These are phyloP conservation scores for Emmonsiellopsis sp. DNA, from an alignment of 2,329 filamentous ascomycete genomes.

Conservation along the genomic window DNA sequence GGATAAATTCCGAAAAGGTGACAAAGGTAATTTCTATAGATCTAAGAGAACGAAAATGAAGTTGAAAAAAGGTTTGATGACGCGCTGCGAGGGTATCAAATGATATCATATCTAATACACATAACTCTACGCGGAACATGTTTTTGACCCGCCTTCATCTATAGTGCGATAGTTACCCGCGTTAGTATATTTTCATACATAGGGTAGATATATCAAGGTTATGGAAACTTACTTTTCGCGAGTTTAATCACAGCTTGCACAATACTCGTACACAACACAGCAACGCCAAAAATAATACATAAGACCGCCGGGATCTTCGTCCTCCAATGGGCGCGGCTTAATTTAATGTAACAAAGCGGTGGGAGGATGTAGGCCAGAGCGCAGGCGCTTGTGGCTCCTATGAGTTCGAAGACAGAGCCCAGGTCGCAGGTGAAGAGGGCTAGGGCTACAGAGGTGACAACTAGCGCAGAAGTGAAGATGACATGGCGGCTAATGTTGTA, in stretches of 20 bases:
- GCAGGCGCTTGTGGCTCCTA: slow-evolving; percentile 89
- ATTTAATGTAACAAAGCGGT: slow-evolving; percentile 87
- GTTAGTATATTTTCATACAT: not conserved
- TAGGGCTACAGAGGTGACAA: slow-evolving; percentile 67
- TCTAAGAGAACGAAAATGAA: slow-evolving; percentile 1
- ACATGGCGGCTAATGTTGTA: slow-evolving; percentile 80
- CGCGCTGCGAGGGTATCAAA: too few relatives aligned
- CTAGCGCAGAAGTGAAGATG: slow-evolving; percentile 72
- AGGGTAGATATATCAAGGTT: slow-evolving; percentile 7
- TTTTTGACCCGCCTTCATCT: slow-evolving; percentile 26
- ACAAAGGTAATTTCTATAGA: not conserved
- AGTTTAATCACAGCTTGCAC: slow-evolving; percentile 65
- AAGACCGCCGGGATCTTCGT: slow-evolving; percentile 61
- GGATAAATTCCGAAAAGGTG: not conserved
- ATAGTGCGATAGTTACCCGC: not conserved
- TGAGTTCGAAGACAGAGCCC: slow-evolving; percentile 88
- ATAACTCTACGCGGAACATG: slow-evolving; percentile 14
- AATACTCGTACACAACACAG: slow-evolving; percentile 73
- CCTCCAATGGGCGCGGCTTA: slow-evolving; percentile 67
- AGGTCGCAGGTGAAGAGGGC: slow-evolving; percentile 86
- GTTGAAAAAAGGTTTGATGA: too few relatives aligned
- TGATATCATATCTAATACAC: not conserved
- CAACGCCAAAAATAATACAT: slow-evolving; percentile 67
- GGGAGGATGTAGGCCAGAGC: slow-evolving; percentile 92
- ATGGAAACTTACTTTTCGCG: slow-evolving; percentile 28